Evolutionary conservation across 345 rosid genomes (phyloP), one percentile per base, ranked within the genome.

Genomic region (Kernera saxatilis): DNA sequence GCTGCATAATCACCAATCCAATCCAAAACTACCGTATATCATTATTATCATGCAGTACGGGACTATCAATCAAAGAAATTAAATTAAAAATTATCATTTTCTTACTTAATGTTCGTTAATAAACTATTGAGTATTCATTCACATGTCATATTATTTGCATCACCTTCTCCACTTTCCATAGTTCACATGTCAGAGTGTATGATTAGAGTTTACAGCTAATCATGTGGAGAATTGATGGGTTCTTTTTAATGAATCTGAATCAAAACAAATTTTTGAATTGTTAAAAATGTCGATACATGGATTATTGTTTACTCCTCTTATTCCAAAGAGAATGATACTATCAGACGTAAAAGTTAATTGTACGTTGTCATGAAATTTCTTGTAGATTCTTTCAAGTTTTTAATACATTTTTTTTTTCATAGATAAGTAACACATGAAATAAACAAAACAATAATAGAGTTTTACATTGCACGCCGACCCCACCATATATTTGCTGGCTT

Each of bases 391-490:
- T 18, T 39, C 8, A 23, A 14, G 4, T 9, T n/a, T n/a, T n/a
- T n/a, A n/a, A 45, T 45, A 18, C n/a, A 30, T 12, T n/a, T n/a
- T n/a, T n/a, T n/a, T n/a, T n/a, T n/a, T n/a, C n/a, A n/a, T n/a
- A n/a, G n/a, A n/a, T n/a, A n/a, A 25, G 15, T 18, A 32, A 46
- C 4, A 45, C 8, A 5, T 18, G 10, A 33, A 48, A 46, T 46
- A 40, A 52, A 37, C 12, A 29, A 55, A 7, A 32, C 45, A 55
- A 67, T 33, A 57, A 57, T 57, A 45, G 46, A 69, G 40, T 40
- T 25, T 40, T 15, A 33, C 57, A 57, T 45, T 57, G 73, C 66
- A 70, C 49, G 73, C 73, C 73, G 66, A 35, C 66, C 66, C 66
- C 37, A 69, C 49, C 57, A 57, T 35, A 27, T 45, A 29, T 52